Percentiles rank a stretch among this genome's conserved stretches.
phyloP scores from a whole-genome alignment of 805 yeast species.

The Kuraishia molischiana region DNA sequence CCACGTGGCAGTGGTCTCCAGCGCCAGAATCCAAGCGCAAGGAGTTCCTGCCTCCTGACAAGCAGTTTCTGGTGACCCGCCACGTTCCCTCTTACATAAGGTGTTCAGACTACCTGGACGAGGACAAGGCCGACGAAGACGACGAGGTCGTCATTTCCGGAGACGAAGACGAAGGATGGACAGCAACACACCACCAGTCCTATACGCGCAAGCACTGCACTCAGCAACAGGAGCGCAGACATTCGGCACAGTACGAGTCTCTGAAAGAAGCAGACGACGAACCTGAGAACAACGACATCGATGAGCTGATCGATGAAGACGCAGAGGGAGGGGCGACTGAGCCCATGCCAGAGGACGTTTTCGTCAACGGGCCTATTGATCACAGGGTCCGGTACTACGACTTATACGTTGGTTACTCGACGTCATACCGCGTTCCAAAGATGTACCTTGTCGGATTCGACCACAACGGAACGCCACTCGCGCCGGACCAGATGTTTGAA shows the following conservation, averaged over 20 bases:
- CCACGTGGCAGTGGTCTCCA: conserved; percentile 91
- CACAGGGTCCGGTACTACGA: conserved; percentile 65
- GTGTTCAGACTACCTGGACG: conserved; percentile 44
- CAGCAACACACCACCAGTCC: conserved; percentile 22
- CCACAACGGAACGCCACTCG: conserved; percentile 73
- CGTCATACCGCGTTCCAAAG: conserved; percentile 93
- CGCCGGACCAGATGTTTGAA: conserved; percentile 88
- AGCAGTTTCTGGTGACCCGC: conserved; percentile 78
- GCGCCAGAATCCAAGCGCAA: conserved; percentile 44
- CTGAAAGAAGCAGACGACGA: conserved; percentile 24
- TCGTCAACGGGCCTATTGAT: conserved; percentile 19
- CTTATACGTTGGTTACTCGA: conserved; percentile 83
- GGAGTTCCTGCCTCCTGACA: conserved; percentile 75
- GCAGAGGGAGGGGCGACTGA: conserved; percentile 14
- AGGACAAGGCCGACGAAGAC: conserved; percentile 21
- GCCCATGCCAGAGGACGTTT: conserved; percentile 30
- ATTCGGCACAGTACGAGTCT: conserved; percentile 12
- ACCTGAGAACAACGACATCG: conserved; percentile 28
- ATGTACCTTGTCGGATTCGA: conserved; percentile 85
- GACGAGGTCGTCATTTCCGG: conserved; percentile 7
- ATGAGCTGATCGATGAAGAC: conserved; percentile 23
- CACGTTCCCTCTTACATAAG: conserved; percentile 83
- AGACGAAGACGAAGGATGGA: conserved; percentile 43
- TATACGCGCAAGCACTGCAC: conserved; percentile 8
- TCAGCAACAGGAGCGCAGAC: conserved; percentile 14